These are phyloP conservation scores for Kazachstania sp. DNA, from an alignment of 1,139 yeast genomes.

Conservation along the genomic window DNA sequence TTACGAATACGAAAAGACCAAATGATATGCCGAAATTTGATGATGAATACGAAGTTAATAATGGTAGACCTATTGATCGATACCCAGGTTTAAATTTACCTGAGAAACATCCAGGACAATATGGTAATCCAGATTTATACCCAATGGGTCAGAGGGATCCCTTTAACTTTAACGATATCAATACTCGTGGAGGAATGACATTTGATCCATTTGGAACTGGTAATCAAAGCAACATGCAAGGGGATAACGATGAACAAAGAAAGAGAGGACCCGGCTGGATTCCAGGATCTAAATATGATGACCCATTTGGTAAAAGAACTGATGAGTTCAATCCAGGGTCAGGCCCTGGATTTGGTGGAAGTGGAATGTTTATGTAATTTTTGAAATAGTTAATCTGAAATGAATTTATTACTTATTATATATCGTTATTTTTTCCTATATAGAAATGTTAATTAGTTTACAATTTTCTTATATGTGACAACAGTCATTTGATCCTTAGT, in stretches of 20 bases:
- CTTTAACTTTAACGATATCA: slow-evolving; percentile 17
- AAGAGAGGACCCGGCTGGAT: slow-evolving; percentile 30
- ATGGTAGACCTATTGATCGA: slow-evolving; percentile 4
- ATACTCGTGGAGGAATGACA: slow-evolving; percentile 31
- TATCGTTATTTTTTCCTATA: background rate
- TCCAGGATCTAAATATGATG: slow-evolving; percentile 37
- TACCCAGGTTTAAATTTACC: slow-evolving; percentile 6
- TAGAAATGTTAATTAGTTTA: background rate
- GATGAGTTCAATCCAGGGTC: slow-evolving; percentile 11
- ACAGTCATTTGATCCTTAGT: slow-evolving; percentile 23
- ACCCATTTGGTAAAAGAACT: slow-evolving; percentile 26
- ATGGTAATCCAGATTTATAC: slow-evolving; percentile 35
- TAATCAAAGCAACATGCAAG: slow-evolving; percentile 14
- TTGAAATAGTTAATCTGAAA: background rate
- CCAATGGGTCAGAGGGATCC: slow-evolving; percentile 35
- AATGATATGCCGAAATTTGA: slow-evolving; percentile 48
- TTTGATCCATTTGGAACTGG: slow-evolving; percentile 25
- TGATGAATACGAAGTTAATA: slow-evolving; percentile 43
- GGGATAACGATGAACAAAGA: slow-evolving; percentile 13
- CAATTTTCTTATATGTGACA: slow-evolving; percentile 18
- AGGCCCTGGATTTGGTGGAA: background rate
- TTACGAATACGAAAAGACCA: background rate
- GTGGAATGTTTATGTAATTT: background rate
- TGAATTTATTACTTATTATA: background rate
- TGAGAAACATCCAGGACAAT: slow-evolving; percentile 11